Conservation (phyloP, 148 eudicot species). For the Drosera capensis region DNA sequence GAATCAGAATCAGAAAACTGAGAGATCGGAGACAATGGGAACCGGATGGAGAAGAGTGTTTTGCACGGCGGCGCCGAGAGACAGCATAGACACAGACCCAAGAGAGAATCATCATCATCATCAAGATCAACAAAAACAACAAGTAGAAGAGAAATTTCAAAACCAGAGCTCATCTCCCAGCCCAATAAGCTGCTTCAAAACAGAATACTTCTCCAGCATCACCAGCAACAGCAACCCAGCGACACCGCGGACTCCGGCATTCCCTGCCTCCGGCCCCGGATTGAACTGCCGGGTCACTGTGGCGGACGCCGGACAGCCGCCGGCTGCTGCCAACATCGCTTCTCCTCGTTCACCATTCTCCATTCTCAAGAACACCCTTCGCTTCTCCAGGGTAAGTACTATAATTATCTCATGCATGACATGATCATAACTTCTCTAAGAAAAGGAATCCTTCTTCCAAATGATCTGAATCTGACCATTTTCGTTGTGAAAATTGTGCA, state of each 20-base stretch:
- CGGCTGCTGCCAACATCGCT: slow-evolving; percentile 22
- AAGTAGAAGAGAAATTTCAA: too few species aligned
- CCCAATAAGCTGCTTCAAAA: too few species aligned
- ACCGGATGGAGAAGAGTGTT: slow-evolving; percentile 71
- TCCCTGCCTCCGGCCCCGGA: slow-evolving; percentile 28
- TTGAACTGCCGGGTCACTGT: slow-evolving; percentile 28
- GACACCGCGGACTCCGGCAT: too few species aligned
- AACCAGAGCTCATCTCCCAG: too few species aligned
- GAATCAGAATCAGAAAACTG: too few species aligned
- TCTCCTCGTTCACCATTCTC: slow-evolving; percentile 65
- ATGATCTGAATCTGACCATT: slow-evolving; percentile 59
- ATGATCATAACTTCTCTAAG: too few species aligned
- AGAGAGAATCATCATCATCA: neutral
- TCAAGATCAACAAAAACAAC: neutral
- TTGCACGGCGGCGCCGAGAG: slow-evolving; percentile 47
- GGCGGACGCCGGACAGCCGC: slow-evolving; percentile 23
- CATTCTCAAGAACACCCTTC: slow-evolving; percentile 39
- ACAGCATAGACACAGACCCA: slow-evolving; percentile 9
- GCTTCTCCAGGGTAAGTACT: slow-evolving; percentile 15
- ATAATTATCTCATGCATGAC: neutral
- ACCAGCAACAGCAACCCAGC: too few species aligned
- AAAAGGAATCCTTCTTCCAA: too few species aligned
- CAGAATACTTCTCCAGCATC: too few species aligned
- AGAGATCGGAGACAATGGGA: slow-evolving; percentile 23
- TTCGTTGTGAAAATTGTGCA: slow-evolving; percentile 12